Percentiles rank a stretch among this genome's conserved stretches.
phyloP scores from a whole-genome alignment of 2,329 filamentous ascomycete species.

The Ambrosiella xylebori region DNA sequence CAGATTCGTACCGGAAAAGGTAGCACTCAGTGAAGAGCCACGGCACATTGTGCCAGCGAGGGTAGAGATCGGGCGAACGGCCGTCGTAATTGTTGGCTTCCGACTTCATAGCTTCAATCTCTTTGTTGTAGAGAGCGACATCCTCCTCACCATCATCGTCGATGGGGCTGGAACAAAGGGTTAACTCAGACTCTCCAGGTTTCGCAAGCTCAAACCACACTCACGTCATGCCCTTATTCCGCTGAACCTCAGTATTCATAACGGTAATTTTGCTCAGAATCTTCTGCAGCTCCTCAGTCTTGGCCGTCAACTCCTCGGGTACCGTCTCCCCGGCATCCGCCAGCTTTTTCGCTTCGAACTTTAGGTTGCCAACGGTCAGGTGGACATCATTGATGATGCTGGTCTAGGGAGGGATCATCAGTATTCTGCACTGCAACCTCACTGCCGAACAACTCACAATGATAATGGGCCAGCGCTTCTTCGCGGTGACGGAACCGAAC shows the following conservation, averaged over 20 bases:
- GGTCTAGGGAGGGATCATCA: conserved; percentile 38
- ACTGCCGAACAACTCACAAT: conserved; percentile 39
- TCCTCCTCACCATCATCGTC: conserved; percentile 61
- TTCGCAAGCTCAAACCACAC: conserved; percentile 16
- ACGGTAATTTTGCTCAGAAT: conserved; percentile 74
- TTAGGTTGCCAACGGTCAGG: conserved; percentile 43
- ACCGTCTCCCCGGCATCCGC: neutral
- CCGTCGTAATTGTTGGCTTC: conserved; percentile 11
- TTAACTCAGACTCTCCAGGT: neutral
- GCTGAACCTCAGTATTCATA: conserved; percentile 90
- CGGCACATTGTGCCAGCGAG: conserved; percentile 62
- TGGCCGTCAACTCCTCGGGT: neutral
- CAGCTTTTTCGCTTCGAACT: conserved; percentile 41
- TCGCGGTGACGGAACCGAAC: conserved; percentile 72
- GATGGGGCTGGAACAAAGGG: conserved; percentile 39
- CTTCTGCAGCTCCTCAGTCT: conserved; percentile 5
- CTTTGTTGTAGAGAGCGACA: conserved; percentile 67
- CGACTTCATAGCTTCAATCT: conserved; percentile 52
- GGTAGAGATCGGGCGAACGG: conserved; percentile 26
- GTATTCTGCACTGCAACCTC: neutral
- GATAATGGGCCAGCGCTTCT: conserved; percentile 85
- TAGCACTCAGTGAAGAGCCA: conserved; percentile 96
- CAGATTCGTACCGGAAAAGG: conserved; percentile 51
- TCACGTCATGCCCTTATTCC: conserved; percentile 64
- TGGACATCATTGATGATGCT: conserved; percentile 90